These are phyloP conservation scores for Vigna unguiculata DNA, from an alignment of 306 rosid genomes.

Conservation along the genomic window DNA sequence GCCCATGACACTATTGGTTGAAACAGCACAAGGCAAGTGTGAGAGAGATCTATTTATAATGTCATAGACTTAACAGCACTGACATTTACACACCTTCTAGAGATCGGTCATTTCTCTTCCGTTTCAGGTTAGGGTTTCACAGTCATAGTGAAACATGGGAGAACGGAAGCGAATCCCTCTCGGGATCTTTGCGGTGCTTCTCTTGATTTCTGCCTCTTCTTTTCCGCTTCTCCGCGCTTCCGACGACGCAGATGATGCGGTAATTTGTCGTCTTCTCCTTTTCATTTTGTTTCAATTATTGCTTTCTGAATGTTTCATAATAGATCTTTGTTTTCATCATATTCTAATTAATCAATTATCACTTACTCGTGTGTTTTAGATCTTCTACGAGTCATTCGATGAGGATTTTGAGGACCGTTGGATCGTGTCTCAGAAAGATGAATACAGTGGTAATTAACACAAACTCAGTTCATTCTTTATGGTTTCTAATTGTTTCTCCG, in stretches of 20 bases:
- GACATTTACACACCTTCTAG: not conserved
- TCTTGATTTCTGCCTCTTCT: constrained; percentile 51
- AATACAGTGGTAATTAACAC: constrained; percentile 58
- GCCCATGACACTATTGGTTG: constrained; percentile 61
- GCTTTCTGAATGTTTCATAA: not conserved
- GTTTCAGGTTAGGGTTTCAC: constrained; percentile 39
- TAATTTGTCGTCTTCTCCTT: constrained; percentile 3
- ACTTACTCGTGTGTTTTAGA: constrained; percentile 46
- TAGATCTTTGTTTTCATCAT: constrained; percentile 27
- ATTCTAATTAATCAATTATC: not conserved
- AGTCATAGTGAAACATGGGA: constrained; percentile 35
- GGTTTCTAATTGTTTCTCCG: not conserved
- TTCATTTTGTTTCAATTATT: not conserved
- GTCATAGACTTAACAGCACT: not conserved
- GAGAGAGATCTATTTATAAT: constrained; percentile 46
- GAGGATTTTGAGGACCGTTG: constrained; percentile 80
- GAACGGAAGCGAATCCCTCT: constrained; percentile 46
- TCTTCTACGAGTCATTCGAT: constrained; percentile 87
- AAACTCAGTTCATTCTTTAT: not conserved
- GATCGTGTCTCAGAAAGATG: constrained; percentile 78
- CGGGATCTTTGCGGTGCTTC: constrained; percentile 42
- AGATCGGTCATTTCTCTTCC: not conserved
- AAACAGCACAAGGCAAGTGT: constrained; percentile 51
- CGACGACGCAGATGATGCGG: constrained; percentile 54
- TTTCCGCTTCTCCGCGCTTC: constrained; percentile 66